phyloP scores from a whole-genome alignment of 805 yeast genomes.

The Hanseniaspora osmophila region DNA sequence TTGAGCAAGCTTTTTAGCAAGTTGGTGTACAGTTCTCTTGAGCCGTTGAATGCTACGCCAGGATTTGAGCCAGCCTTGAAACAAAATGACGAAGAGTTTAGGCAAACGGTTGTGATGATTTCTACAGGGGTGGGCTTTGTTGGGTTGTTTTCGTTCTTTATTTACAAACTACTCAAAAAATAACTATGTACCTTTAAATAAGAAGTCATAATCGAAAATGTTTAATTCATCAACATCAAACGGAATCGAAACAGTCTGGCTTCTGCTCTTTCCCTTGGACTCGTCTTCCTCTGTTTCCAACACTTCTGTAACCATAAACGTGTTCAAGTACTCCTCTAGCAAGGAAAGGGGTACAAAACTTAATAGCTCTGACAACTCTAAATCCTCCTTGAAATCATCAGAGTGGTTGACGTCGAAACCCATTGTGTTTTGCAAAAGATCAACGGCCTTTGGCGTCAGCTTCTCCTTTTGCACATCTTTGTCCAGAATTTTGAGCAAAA shows the following conservation, averaged over 20 bases:
- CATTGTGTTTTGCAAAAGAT: not conserved
- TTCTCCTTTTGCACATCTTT: not conserved
- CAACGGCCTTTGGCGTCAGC: not conserved
- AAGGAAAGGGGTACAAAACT: not conserved
- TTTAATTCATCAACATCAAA: not conserved
- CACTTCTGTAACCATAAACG: not conserved
- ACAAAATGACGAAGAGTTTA: constrained; percentile 33
- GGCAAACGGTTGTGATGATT: constrained; percentile 42
- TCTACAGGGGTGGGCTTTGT: constrained; percentile 60
- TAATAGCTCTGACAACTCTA: not conserved
- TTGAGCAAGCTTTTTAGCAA: constrained; percentile 74
- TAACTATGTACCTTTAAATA: not conserved
- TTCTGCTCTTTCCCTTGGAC: not conserved
- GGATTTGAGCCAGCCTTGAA: constrained; percentile 54
- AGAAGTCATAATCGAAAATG: not conserved
- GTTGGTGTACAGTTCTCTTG: constrained; percentile 74
- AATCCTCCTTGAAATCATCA: not conserved
- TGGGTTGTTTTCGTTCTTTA: constrained; percentile 49
- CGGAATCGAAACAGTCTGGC: not conserved
- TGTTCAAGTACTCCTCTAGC: not conserved
- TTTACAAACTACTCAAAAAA: constrained; percentile 30
- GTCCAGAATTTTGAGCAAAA: not conserved
- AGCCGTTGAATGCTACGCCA: constrained; percentile 67
- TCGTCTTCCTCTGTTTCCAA: not conserved
- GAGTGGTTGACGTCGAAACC: not conserved